A percentile compares a stretch with the other conserved stretches of the same genome.
These are phyloP conservation scores for Coemansia sp. DNA, from an alignment of 192 early-diverging fungal genomes.

Conservation along the genomic window DNA sequence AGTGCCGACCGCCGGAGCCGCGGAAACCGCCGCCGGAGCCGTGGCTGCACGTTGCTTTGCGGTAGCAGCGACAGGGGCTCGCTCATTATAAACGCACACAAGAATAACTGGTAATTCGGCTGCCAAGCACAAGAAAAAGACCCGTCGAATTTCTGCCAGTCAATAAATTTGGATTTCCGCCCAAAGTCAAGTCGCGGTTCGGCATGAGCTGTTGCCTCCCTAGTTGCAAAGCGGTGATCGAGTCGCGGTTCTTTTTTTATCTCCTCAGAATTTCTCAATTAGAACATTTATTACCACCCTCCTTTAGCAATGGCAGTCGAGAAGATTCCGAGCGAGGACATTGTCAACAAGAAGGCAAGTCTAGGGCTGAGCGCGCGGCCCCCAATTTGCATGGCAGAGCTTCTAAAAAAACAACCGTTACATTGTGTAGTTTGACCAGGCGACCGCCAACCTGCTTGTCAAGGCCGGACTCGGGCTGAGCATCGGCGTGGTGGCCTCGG, in stretches of 20 bases:
- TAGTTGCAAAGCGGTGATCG: too few species aligned
- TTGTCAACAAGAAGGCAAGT: slow-evolving; percentile 61
- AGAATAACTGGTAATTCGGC: neutral
- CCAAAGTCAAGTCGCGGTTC: too few species aligned
- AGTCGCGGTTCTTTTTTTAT: slow-evolving; percentile 1
- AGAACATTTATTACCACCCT: too few species aligned
- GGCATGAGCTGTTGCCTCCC: too few species aligned
- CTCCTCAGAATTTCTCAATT: too few species aligned
- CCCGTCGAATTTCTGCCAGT: neutral
- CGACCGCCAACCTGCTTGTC: slow-evolving; percentile 74
- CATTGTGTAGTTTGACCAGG: slow-evolving; percentile 74
- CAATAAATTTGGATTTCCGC: neutral
- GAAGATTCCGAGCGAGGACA: slow-evolving; percentile 58
- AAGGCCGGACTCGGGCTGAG: slow-evolving; percentile 78
- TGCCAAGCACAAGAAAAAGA: neutral
- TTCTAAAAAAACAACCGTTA: too few species aligned
- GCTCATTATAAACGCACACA: slow-evolving; percentile 11
- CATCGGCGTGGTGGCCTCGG: slow-evolving; percentile 83
- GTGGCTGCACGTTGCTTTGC: slow-evolving; percentile 11
- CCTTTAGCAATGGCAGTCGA: slow-evolving; percentile 24
- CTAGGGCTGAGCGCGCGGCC: too few species aligned
- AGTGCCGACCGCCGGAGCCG: slow-evolving; percentile 44
- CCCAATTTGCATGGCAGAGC: too few species aligned
- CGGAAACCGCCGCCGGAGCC: slow-evolving; percentile 29
- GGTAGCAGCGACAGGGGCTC: slow-evolving; percentile 30